These are phyloP conservation scores for Boletus rubescentipes DNA, from an alignment of 768 basidiomycete species.

Conservation along the genomic window DNA sequence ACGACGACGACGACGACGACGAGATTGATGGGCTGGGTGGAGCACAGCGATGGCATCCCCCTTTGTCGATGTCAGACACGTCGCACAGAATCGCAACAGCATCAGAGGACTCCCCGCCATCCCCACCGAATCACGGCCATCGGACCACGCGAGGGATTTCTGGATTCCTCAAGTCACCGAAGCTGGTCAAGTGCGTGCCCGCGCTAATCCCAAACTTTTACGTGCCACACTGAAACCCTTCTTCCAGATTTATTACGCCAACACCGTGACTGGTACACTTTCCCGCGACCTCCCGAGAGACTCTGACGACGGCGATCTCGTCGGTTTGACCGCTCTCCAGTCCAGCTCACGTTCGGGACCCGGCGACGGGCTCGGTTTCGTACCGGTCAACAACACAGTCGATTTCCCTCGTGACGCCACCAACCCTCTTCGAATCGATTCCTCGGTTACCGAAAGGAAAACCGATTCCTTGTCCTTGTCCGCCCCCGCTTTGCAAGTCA, in stretches of 20 bases:
- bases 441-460: neutral
- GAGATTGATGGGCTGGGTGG: neutral
- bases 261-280: slow-evolving; percentile 77
- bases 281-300: slow-evolving; percentile 81
- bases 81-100: slow-evolving; percentile 15
- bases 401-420: neutral
- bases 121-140: slow-evolving; percentile 10
- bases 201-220: neutral
- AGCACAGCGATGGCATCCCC: slow-evolving; percentile 22
- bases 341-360: slow-evolving; percentile 50
- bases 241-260: slow-evolving; percentile 86
- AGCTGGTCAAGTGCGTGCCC: slow-evolving; percentile 69
- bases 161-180: slow-evolving; percentile 88
- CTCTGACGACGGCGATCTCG: slow-evolving; percentile 53
- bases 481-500: neutral
- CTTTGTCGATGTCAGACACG: slow-evolving; percentile 4
- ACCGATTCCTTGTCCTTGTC: slow-evolving; percentile 1
- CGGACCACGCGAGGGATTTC: slow-evolving; percentile 56
- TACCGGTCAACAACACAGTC: slow-evolving; percentile 22
- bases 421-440: neutral
- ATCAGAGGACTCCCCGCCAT: slow-evolving; percentile 32
- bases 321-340: slow-evolving; percentile 49
- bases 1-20: slow-evolving; percentile 16
- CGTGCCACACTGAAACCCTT: neutral
- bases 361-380: slow-evolving; percentile 47